Evolutionary conservation across 176 grass and related monocot genomes (phyloP).

Genomic region (Saccharum officinarum): DNA sequence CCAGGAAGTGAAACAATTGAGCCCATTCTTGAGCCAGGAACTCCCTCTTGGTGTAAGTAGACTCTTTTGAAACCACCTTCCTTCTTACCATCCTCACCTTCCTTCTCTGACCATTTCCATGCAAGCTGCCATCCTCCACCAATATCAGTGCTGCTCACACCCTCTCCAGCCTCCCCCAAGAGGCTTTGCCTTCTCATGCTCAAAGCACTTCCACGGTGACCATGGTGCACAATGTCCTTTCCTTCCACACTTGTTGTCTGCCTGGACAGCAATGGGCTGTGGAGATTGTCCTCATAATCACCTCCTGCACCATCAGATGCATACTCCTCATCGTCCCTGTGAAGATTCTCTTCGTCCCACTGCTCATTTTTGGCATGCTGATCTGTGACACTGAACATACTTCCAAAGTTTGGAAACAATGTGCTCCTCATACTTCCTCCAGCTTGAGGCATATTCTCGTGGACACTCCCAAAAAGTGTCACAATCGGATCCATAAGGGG

Average conservation of each 20-base stretch:
- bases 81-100: conserved; percentile 77
- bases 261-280: conserved; percentile 72
- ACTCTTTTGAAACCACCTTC: conserved; percentile 82
- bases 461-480: conserved; percentile 79
- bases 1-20: conserved; percentile 68
- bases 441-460: conserved; percentile 79
- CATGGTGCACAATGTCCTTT: conserved; percentile 55
- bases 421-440: conserved; percentile 82
- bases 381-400: conserved; percentile 89
- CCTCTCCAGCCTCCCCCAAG: conserved; percentile 58
- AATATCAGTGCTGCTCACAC: conserved; percentile 75
- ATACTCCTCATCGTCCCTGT: conserved; percentile 71
- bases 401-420: conserved; percentile 91
- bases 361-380: conserved; percentile 70
- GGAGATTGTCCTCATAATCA: conserved; percentile 70
- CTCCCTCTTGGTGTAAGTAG: conserved; percentile 82
- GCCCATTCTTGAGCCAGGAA: conserved; percentile 62
- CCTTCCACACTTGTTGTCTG: conserved; percentile 69
- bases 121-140: conserved; percentile 93
- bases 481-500: conserved; percentile 85
- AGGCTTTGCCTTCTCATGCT: conserved; percentile 65
- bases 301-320: conserved; percentile 64
- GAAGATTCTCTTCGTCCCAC: conserved; percentile 93
- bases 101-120: conserved; percentile 80
- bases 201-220: conserved; percentile 51